Percentiles rank a stretch among this genome's conserved stretches.
Evolutionary conservation across 2,329 filamentous ascomycete genomes (phyloP).

Genomic region (Penicillium sp.): DNA sequence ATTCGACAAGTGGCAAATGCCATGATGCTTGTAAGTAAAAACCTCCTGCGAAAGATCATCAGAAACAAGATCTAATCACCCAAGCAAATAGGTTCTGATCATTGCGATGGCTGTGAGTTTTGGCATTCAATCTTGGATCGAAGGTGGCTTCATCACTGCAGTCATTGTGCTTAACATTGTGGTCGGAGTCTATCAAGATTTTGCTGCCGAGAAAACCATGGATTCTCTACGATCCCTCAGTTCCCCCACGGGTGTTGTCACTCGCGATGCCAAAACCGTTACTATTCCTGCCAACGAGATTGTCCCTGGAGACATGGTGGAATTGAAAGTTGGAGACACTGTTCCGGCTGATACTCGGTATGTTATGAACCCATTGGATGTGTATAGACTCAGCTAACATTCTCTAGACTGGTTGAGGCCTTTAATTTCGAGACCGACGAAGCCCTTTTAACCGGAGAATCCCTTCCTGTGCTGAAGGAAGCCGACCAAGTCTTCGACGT

Average conservation of each 20-base stretch:
- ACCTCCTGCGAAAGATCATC: not conserved
- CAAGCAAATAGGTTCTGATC: slow-evolving; percentile 59
- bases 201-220: slow-evolving; percentile 58
- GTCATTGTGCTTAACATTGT: slow-evolving; percentile 55
- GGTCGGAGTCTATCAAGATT: slow-evolving; percentile 58
- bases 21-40: slow-evolving; percentile 56
- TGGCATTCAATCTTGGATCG: slow-evolving; percentile 53
- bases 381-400: not conserved
- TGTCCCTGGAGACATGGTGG: slow-evolving; percentile 57
- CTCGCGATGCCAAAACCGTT: slow-evolving; percentile 53
- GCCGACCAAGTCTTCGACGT: slow-evolving; percentile 40
- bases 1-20: slow-evolving; percentile 63
- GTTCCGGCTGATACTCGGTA: slow-evolving; percentile 57
- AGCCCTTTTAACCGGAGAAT: slow-evolving; percentile 58
- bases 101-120: slow-evolving; percentile 65
- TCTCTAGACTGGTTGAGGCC: slow-evolving; percentile 45
- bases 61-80: not conserved
- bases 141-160: slow-evolving; percentile 55
- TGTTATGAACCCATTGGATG: slow-evolving; percentile 16
- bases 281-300: slow-evolving; percentile 54
- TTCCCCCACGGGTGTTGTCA: slow-evolving; percentile 53
- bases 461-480: slow-evolving; percentile 54
- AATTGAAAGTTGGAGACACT: slow-evolving; percentile 55
- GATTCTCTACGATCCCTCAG: slow-evolving; percentile 53
- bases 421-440: slow-evolving; percentile 74